Conservation (phyloP, 345 rosid species). For the Eutrema yunnanense region DNA sequence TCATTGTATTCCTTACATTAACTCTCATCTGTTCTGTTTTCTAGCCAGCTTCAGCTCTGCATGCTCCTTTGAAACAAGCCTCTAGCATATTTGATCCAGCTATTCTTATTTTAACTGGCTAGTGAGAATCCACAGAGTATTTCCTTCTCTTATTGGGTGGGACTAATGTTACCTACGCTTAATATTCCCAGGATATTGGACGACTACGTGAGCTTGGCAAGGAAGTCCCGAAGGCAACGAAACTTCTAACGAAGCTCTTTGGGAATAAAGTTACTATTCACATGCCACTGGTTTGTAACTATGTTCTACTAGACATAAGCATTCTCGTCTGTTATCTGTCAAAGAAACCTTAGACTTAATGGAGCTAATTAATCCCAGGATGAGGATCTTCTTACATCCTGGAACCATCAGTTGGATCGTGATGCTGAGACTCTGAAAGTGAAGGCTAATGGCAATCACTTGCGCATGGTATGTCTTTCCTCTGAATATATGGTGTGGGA, state of each 20-base stretch:
- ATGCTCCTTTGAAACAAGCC: neutral
- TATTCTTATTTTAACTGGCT: neutral
- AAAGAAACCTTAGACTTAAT: neutral
- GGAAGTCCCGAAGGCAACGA: conserved; percentile 67
- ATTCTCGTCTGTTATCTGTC: conserved; percentile 7
- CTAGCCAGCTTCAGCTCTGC: neutral
- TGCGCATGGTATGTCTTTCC: conserved; percentile 52
- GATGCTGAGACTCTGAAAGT: conserved; percentile 78
- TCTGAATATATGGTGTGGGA: neutral
- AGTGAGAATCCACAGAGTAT: neutral
- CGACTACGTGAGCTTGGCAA: conserved; percentile 68
- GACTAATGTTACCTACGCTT: neutral
- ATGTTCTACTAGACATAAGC: neutral
- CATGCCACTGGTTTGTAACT: conserved; percentile 75
- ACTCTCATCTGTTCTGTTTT: neutral
- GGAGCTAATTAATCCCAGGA: conserved; percentile 44
- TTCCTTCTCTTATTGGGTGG: neutral
- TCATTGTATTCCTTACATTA: neutral
- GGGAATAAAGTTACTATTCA: conserved; percentile 82
- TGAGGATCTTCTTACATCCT: conserved; percentile 60
- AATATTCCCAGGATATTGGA: conserved; percentile 69
- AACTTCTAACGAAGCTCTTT: conserved; percentile 71
- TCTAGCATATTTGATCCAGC: neutral
- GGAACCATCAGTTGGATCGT: conserved; percentile 77
- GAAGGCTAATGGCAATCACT: conserved; percentile 66